A percentile compares a stretch with the other conserved stretches of the same genome.
phyloP scores from a whole-genome alignment of 116 monocot genomes.

The Zostera marina region DNA sequence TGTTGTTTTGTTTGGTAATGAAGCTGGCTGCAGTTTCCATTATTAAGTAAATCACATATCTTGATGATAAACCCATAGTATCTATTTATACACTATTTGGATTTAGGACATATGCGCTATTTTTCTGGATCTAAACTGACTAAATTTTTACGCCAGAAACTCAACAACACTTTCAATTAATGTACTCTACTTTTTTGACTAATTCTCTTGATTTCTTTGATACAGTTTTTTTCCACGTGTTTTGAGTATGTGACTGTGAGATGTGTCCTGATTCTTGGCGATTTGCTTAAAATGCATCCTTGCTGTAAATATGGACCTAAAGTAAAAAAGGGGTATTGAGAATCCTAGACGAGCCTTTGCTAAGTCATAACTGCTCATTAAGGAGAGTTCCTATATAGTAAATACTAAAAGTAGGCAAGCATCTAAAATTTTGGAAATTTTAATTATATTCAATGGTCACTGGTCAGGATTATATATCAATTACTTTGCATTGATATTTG shows the following conservation, averaged over 20 bases:
- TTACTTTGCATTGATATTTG: no score
- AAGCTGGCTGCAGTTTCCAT: not conserved
- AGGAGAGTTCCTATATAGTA: not conserved
- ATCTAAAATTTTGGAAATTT: not conserved
- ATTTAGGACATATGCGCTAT: no score
- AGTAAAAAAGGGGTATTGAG: not conserved
- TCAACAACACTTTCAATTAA: no score
- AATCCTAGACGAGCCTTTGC: not conserved
- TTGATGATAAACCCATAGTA: slow-evolving; percentile 43
- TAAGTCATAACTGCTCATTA: not conserved
- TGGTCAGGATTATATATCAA: no score
- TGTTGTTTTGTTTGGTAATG: not conserved
- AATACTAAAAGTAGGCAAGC: not conserved
- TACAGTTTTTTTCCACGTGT: not conserved
- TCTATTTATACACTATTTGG: slow-evolving; percentile 22
- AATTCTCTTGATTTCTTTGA: not conserved
- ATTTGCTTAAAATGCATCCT: not conserved
- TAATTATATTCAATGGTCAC: not conserved
- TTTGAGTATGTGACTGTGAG: no score
- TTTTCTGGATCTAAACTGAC: no score
- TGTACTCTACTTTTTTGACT: not conserved
- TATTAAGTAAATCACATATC: slow-evolving; percentile 62
- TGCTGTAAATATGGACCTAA: not conserved
- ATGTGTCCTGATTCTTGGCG: not conserved
- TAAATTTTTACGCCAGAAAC: no score